These are phyloP conservation scores for Pichia sp. DNA, from an alignment of 1,139 yeast genomes.

Conservation along the genomic window DNA sequence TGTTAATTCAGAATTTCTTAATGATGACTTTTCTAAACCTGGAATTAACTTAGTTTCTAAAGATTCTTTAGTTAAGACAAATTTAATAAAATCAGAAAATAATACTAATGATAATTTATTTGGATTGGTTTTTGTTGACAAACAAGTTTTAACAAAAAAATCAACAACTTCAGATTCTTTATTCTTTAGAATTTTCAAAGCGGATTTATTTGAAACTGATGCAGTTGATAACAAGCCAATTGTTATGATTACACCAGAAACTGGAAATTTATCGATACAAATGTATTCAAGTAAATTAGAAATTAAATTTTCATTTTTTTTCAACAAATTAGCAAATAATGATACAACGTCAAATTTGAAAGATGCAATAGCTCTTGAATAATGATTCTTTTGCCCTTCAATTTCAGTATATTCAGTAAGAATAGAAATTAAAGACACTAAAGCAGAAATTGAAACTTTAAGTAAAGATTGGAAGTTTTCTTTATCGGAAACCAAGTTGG, in stretches of 20 bases:
- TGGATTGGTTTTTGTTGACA: slow-evolving; percentile 43
- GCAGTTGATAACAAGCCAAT: slow-evolving; percentile 22
- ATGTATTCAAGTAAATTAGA: slow-evolving; percentile 11
- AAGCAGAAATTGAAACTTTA: slow-evolving; percentile 15
- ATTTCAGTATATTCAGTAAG: slow-evolving; percentile 8
- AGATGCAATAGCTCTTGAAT: slow-evolving; percentile 38
- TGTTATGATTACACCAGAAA: slow-evolving; percentile 20
- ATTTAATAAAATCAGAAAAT: slow-evolving; percentile 38
- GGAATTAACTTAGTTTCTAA: slow-evolving; percentile 47
- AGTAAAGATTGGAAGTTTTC: slow-evolving; percentile 14
- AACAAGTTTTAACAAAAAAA: slow-evolving; percentile 32
- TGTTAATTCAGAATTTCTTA: slow-evolving; percentile 77
- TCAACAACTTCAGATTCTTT: slow-evolving; percentile 18
- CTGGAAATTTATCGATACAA: slow-evolving; percentile 17
- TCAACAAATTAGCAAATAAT: slow-evolving; percentile 23
- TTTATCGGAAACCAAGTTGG: slow-evolving; percentile 13
- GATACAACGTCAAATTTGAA: slow-evolving; percentile 35
- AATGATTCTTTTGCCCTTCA: slow-evolving; percentile 35
- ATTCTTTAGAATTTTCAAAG: slow-evolving; percentile 14
- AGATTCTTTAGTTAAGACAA: slow-evolving; percentile 38
- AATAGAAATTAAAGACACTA: slow-evolving; percentile 16
- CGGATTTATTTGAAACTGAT: not conserved
- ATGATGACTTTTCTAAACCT: slow-evolving; percentile 63
- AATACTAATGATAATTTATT: slow-evolving; percentile 27
- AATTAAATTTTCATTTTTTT: slow-evolving; percentile 5